These are phyloP conservation scores for Phytophthora constricta DNA, from an alignment of 352 stramenopile species.

Conservation along the genomic window DNA sequence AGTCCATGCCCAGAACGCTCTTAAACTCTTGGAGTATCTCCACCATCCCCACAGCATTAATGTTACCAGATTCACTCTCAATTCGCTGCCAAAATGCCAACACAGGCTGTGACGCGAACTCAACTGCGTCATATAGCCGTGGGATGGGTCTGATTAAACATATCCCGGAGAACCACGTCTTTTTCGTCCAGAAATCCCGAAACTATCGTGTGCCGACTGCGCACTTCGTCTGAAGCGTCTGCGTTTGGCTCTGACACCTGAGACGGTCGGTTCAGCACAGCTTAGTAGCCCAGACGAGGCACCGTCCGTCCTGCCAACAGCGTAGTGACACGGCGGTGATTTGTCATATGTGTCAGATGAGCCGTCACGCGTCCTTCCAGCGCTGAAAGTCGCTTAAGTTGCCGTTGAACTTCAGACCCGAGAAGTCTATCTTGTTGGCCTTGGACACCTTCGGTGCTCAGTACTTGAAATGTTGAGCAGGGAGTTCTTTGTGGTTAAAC, in stretches of 20 bases:
- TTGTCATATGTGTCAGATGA: too few species aligned
- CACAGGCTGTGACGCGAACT: too few species aligned
- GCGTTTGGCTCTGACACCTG: background rate
- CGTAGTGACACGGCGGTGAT: background rate
- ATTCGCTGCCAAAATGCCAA: too few species aligned
- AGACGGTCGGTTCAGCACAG: slow-evolving; percentile 1
- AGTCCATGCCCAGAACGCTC: background rate
- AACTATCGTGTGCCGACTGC: background rate
- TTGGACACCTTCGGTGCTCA: too few species aligned
- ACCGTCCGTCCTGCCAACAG: background rate
- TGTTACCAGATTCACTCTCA: background rate
- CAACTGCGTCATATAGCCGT: slow-evolving; percentile 16
- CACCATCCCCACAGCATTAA: background rate
- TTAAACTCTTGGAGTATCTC: slow-evolving; percentile 4
- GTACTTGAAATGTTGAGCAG: too few species aligned
- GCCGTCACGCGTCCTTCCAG: too few species aligned
- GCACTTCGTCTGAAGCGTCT: background rate
- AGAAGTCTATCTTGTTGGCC: too few species aligned
- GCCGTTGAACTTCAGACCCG: too few species aligned
- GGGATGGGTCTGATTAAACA: slow-evolving; percentile 12
- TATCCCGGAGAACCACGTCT: slow-evolving; percentile 7
- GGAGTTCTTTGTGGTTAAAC: too few species aligned
- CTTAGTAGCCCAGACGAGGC: slow-evolving; percentile 2
- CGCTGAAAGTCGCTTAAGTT: too few species aligned
- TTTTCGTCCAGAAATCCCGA: slow-evolving; percentile 2